phyloP scores from a whole-genome alignment of 805 yeast genomes.

The Kodamaea fukazawae region DNA sequence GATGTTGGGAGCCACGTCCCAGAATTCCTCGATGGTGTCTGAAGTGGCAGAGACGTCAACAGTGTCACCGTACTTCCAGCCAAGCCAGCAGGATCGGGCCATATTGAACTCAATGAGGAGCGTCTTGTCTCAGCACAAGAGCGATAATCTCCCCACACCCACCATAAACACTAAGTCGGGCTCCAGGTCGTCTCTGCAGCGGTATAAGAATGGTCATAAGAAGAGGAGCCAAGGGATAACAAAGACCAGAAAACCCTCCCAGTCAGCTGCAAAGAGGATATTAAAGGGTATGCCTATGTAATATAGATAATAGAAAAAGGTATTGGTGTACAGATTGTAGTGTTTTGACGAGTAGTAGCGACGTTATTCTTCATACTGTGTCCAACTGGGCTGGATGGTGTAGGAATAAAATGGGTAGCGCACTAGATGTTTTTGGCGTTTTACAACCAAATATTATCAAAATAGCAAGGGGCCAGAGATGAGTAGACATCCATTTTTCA shows the following conservation, averaged over 20 bases:
- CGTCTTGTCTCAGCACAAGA: conserved; percentile 6
- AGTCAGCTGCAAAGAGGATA: neutral
- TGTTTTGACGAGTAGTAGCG: too few relatives aligned
- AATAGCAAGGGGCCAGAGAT: neutral
- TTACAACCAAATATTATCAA: too few relatives aligned
- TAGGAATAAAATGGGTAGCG: too few relatives aligned
- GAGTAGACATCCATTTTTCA: conserved; percentile 26
- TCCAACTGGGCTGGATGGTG: too few relatives aligned
- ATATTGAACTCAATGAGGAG: conserved; percentile 10
- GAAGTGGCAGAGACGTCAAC: neutral
- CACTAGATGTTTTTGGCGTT: too few relatives aligned
- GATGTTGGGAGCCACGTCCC: neutral
- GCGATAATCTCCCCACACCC: conserved; percentile 5
- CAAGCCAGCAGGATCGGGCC: conserved; percentile 11
- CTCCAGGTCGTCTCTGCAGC: neutral
- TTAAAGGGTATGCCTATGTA: conserved; percentile 8
- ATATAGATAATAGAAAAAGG: neutral
- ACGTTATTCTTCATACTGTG: too few relatives aligned
- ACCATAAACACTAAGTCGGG: neutral
- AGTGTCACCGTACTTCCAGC: conserved; percentile 7
- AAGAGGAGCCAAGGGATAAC: conserved; percentile 5
- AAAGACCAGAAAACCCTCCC: neutral
- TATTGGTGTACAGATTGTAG: too few relatives aligned
- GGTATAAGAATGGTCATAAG: conserved; percentile 2
- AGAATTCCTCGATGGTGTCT: neutral